Conservation (phyloP, 495 filamentous ascomycete genomes). For the Xylaria telfairii region DNA sequence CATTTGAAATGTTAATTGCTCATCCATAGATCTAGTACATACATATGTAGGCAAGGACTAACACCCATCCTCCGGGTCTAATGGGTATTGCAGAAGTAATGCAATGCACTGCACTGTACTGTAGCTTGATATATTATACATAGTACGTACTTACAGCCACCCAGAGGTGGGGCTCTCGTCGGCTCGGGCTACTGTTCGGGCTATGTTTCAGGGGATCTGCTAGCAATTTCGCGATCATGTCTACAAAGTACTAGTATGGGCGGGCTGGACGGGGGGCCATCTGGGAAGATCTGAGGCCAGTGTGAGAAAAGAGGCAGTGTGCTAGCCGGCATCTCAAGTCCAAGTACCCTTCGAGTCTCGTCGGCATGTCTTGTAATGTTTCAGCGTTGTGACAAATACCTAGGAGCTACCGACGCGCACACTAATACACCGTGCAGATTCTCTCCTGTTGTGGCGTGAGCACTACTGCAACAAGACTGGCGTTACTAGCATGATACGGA, state of each 20-base stretch:
- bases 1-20: background rate
- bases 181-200: conserved; percentile 4
- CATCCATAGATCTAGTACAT: conserved; percentile 4
- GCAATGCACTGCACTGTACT: no score
- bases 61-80: background rate
- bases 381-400: conserved; percentile 6
- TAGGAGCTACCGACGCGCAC: background rate
- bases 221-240: conserved; percentile 12
- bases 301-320: background rate
- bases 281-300: background rate
- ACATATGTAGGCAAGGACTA: no score
- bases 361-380: conserved; percentile 2
- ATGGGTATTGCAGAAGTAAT: no score
- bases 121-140: no score
- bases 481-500: conserved; percentile 17
- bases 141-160: background rate
- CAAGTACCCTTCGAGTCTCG: background rate
- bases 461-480: conserved; percentile 14
- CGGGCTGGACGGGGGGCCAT: no score
- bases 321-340: background rate
- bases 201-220: conserved; percentile 15
- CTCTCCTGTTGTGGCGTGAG: background rate
- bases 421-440: conserved; percentile 18
- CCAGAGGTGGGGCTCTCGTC: background rate
- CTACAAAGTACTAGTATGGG: no score